Conservation (phyloP, 2,329 filamentous ascomycete genomes). For the Fusarium tjaetaba region DNA sequence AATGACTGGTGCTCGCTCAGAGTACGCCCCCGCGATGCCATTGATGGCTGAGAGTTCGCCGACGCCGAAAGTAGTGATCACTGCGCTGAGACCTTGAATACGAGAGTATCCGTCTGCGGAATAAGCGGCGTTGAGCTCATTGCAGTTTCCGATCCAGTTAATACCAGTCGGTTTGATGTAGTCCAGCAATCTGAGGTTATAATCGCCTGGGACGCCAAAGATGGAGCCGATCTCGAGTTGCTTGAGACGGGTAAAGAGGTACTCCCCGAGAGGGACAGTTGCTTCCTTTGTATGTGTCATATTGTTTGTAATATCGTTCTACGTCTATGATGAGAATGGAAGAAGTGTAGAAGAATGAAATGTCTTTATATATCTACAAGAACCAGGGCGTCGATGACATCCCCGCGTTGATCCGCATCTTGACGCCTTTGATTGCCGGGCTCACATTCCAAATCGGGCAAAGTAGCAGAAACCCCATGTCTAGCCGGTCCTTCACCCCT, state of each 20-base stretch:
- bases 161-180: constrained; percentile 7
- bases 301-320: rapidly evolving
- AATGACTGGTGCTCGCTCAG: constrained; percentile 3
- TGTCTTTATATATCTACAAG: background rate
- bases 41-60: constrained; percentile 19
- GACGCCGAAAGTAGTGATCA: constrained; percentile 10
- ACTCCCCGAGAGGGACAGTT: background rate
- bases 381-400: background rate
- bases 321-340: no score
- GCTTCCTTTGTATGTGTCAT: background rate
- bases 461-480: background rate
- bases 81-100: background rate
- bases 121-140: constrained; percentile 9
- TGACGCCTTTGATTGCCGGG: background rate
- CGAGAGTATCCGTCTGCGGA: constrained; percentile 14
- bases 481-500: background rate
- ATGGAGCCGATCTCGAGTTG: constrained; percentile 8
- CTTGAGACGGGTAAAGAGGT: constrained; percentile 13
- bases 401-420: constrained; percentile 6
- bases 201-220: constrained; percentile 16
- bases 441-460: constrained; percentile 1
- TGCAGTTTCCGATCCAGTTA: constrained; percentile 17
- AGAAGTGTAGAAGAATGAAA: background rate
- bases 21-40: constrained; percentile 4
- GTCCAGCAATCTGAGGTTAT: constrained; percentile 17